Base-by-base conservation (phyloP, 371 early-diverging fungal species). In the Parasitella parasitica region DNA sequence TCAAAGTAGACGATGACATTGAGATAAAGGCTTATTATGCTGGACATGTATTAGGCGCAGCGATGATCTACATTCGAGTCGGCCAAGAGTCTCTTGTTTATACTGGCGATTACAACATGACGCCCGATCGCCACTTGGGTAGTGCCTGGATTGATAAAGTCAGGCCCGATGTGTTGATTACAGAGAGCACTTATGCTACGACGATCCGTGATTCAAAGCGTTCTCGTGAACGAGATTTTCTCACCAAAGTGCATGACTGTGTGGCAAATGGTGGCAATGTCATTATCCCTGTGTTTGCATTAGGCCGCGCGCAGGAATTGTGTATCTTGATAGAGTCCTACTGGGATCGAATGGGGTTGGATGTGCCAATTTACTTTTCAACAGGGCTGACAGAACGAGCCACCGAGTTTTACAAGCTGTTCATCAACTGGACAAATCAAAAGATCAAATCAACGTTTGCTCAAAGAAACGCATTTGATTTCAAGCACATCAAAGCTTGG, bases 91-190 rank as follows among this genome's bases (percentile, higher is more conserved):
- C 92, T 2, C 83, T 95, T 2, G 93, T 98, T 4, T 98, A 98
- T 72, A 98, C 99, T 4, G 99, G 99, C 26, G 99, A 98, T 75
- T 98, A 94, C 81, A 98, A 97, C 70, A 98, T 95, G 93, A 94
- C 96, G 3, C 94, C 97, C 0, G 98, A 98, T 81, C 86, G 94
- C 38, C 98, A 98, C 70, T 74, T 98, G 24, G 97, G 96, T 8
- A 83, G 91, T 8, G 99, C 99, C 1, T 95, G 92, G 91, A 94
- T 98, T 46, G 95, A 96, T 68, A 85, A 87, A 50, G 84, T 95
- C 34, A 81, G 88, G 11, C 97, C 97, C 0, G 93, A 94, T 64
- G 86, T 97, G 12, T 76, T 98, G 46, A 97, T 98, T 52, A 97
- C 97, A 6, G 99, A 98, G 70, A 89, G 93, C 39, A 98, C 99